These are phyloP conservation scores for Nicotiana rustica DNA, from an alignment of 305 asterid genomes.

Conservation along the genomic window DNA sequence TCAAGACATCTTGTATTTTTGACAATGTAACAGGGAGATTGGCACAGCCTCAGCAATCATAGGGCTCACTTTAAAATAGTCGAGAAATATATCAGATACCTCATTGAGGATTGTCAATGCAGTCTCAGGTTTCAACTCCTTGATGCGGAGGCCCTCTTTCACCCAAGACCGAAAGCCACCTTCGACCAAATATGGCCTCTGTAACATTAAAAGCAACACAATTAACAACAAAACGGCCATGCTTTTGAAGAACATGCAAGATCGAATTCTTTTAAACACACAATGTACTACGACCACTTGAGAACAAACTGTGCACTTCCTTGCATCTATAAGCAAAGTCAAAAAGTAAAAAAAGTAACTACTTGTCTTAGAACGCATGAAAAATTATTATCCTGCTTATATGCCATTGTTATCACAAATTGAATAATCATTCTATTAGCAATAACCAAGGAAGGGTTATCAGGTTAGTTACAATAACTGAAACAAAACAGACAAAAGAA, in stretches of 20 bases:
- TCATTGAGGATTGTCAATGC: conserved; percentile 78
- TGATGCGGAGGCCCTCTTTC: conserved; percentile 74
- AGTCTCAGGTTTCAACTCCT: conserved; percentile 88
- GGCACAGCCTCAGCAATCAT: conserved; percentile 16
- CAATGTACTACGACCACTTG: conserved; percentile 17
- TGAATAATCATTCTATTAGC: conserved; percentile 26
- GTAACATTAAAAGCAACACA: conserved; percentile 36
- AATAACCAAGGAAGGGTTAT: background rate
- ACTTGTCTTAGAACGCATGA: background rate
- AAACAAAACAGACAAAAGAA: conserved; percentile 22
- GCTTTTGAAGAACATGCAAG: background rate
- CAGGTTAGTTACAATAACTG: conserved; percentile 13
- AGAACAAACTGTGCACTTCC: conserved; percentile 10
- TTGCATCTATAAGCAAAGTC: conserved; percentile 25
- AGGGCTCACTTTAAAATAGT: background rate
- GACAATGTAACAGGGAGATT: background rate
- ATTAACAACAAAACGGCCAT: conserved; percentile 25
- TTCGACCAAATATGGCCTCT: conserved; percentile 82
- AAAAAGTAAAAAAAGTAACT: background rate
- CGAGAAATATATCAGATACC: conserved; percentile 45
- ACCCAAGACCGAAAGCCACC: conserved; percentile 97
- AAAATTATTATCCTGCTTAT: conserved; percentile 11
- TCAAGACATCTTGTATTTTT: background rate
- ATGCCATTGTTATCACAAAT: conserved; percentile 17
- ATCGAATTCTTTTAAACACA: conserved; percentile 11